Base-by-base conservation (phyloP, 2,329 filamentous ascomycete genomes). In the Botrytis paeoniae region DNA sequence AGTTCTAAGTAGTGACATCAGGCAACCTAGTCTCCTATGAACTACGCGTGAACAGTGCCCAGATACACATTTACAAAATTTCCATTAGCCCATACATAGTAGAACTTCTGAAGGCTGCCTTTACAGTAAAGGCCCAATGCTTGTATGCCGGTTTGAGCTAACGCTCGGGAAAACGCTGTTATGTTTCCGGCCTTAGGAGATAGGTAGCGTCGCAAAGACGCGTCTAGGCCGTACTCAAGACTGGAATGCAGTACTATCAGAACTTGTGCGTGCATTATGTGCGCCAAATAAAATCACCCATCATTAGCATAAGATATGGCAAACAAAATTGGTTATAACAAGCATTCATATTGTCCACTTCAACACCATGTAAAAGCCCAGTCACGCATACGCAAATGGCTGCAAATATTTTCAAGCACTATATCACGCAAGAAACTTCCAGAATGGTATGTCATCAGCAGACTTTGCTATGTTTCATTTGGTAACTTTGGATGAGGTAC, bases 391-490 rank as follows among this genome's bases (percentile, higher is more conserved):
- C 54, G 48, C 35, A 68, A 57, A 12, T 51, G 48, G 25, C 37
- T 68, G 65, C 65, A 57, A 37, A 68, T 57, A 70, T 45, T 25
- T 66, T 66, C 70, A 43, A 48, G 35, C n/a, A 66, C 65, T 25
- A 63, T 39, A 71, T 71, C 70, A 72, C 62, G 37, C 63, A 68
- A 35, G 29, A 54, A 37, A 39, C 64, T 51, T 59, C 70, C 62
- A 60, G 39, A 60, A 72, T 68, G 70, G 62, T 68, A 68, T 72
- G 62, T 59, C 70, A 75, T 79, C 74, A 78, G 78, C 76, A 75
- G 75, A 79, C 72, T 77, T 79, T 79, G 79, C 78, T 78, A 79
- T 80, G 76, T 77, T 78, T 75, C 75, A 74, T 76, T 59, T 77
- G 77, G 76, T 75, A 74, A 76, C 76, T 71, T 73, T 74, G 77